A percentile compares a stretch with the other conserved stretches of the same genome.
Conservation (phyloP, 1,284 basidiomycete genomes). For the Leccinum pachyderme region DNA sequence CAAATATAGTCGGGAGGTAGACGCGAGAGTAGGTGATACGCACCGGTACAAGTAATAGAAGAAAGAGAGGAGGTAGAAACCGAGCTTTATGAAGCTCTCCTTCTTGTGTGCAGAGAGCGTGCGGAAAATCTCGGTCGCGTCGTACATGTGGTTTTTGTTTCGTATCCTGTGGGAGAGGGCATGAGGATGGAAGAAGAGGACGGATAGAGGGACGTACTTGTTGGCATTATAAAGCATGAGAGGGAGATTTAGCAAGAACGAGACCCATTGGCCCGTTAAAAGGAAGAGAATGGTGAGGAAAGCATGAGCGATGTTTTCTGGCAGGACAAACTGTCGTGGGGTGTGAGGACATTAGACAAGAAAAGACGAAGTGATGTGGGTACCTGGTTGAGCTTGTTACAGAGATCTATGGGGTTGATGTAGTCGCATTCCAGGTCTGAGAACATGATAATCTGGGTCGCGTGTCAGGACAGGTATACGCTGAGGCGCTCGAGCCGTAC, state of each 20-base stretch:
- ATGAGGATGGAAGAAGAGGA: background rate
- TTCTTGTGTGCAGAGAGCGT: conserved; percentile 95
- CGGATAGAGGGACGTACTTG: conserved; percentile 62
- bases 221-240: conserved; percentile 91
- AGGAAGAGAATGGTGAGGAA: conserved; percentile 87
- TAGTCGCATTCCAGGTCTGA: conserved; percentile 98
- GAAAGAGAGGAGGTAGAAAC: conserved; percentile 92
- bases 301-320: conserved; percentile 94
- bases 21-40: conserved; percentile 32
- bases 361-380: conserved; percentile 9
- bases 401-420: conserved; percentile 99
- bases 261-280: conserved; percentile 94
- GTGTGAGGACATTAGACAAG: background rate
- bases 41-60: conserved; percentile 97
- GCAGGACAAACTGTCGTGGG: conserved; percentile 83
- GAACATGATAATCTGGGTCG: conserved; percentile 96
- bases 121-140: conserved; percentile 99
- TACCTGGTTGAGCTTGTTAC: conserved; percentile 99
- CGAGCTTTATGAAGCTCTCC: conserved; percentile 95
- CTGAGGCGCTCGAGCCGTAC: conserved; percentile 51
- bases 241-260: conserved; percentile 90
- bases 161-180: conserved; percentile 63
- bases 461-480: conserved; percentile 1
- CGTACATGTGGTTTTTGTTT: conserved; percentile 96
- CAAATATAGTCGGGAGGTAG: conserved; percentile 2